Evolutionary conservation across 306 rosid species (phyloP).

Genomic region (Lathyrus tuberosus): DNA sequence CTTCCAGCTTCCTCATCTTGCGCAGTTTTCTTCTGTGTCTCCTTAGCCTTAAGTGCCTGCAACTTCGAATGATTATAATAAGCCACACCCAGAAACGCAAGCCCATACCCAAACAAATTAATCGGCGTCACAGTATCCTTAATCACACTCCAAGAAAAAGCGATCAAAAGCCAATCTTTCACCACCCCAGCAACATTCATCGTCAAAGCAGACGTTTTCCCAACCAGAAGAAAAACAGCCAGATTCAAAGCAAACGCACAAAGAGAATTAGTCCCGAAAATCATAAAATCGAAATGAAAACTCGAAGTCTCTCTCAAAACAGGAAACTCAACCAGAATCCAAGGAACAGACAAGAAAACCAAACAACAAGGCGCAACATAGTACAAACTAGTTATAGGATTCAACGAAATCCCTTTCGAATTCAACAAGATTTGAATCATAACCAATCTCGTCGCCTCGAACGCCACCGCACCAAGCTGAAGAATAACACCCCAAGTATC

Average conservation of each 20-base stretch:
- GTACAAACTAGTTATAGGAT: slow-evolving; percentile 78
- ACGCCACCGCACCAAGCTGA: slow-evolving; percentile 83
- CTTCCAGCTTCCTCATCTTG: slow-evolving; percentile 75
- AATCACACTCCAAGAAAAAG: slow-evolving; percentile 87
- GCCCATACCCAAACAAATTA: slow-evolving; percentile 78
- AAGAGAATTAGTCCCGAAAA: slow-evolving; percentile 75
- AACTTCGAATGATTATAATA: slow-evolving; percentile 83
- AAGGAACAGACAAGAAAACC: slow-evolving; percentile 61
- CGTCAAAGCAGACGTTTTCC: slow-evolving; percentile 85
- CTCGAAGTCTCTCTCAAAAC: slow-evolving; percentile 59
- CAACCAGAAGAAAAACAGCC: slow-evolving; percentile 80
- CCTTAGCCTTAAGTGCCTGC: slow-evolving; percentile 83
- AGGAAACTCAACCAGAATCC: slow-evolving; percentile 81
- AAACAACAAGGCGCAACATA: slow-evolving; percentile 87
- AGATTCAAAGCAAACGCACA: slow-evolving; percentile 88
- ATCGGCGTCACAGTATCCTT: slow-evolving; percentile 84
- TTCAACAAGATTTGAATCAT: slow-evolving; percentile 84
- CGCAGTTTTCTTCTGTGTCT: slow-evolving; percentile 67
- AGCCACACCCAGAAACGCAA: slow-evolving; percentile 81
- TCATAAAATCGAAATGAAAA: slow-evolving; percentile 59
- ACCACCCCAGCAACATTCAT: slow-evolving; percentile 96
- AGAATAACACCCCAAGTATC: slow-evolving; percentile 78
- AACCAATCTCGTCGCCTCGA: slow-evolving; percentile 83
- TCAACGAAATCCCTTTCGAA: slow-evolving; percentile 82
- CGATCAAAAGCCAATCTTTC: slow-evolving; percentile 85